phyloP scores from a whole-genome alignment of 192 early-diverging fungal species.

The Coemansia sp. region DNA sequence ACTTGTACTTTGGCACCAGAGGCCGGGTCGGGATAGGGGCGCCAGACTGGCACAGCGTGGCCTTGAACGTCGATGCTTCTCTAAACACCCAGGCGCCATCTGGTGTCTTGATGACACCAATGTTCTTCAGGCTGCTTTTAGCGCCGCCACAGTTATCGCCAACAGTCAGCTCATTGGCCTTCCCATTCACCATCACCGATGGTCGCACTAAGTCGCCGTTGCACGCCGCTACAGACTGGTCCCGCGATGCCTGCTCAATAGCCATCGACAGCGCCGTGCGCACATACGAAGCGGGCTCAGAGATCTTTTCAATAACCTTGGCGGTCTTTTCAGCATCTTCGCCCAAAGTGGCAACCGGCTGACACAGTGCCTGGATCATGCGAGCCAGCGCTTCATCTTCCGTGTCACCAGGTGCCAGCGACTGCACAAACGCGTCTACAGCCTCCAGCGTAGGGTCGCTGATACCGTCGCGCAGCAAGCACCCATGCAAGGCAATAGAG shows the following conservation, averaged over 20 bases:
- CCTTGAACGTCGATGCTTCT: conserved; percentile 34
- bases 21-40: conserved; percentile 31
- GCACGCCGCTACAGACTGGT: background rate
- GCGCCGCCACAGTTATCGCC: background rate
- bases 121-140: conserved; percentile 23
- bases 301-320: conserved; percentile 31
- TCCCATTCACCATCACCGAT: background rate
- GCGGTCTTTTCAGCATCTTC: background rate
- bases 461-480: conserved; percentile 35
- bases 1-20: conserved; percentile 35
- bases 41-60: conserved; percentile 43
- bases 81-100: conserved; percentile 33
- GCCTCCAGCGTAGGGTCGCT: conserved; percentile 11
- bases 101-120: conserved; percentile 40
- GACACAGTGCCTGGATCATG: conserved; percentile 9
- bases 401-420: background rate
- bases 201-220: background rate
- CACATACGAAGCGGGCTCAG: conserved; percentile 36
- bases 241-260: conserved; percentile 1
- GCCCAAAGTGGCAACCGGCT: background rate
- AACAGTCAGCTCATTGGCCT: background rate
- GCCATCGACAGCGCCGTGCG: conserved; percentile 45
- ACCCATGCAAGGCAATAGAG: conserved; percentile 32
- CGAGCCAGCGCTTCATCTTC: conserved; percentile 12
- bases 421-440: conserved; percentile 9